Percentiles rank a stretch among this genome's conserved stretches.
These are phyloP conservation scores for Ophiostoma ips DNA, from an alignment of 2,329 filamentous ascomycete species.

Conservation along the genomic window DNA sequence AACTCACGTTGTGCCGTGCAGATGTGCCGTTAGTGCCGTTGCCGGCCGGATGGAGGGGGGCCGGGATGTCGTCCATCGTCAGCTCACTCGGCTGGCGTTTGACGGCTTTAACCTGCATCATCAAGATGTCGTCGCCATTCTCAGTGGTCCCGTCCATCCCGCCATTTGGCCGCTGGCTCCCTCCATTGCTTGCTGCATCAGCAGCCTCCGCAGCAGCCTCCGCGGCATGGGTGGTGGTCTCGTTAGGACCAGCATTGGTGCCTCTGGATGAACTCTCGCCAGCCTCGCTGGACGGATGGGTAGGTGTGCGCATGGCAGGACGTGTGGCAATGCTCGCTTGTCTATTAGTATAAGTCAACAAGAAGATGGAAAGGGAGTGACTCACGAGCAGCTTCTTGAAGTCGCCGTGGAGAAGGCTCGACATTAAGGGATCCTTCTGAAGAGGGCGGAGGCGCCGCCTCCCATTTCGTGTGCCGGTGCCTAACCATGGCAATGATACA, in stretches of 20 bases:
- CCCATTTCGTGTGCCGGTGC: too few relatives aligned
- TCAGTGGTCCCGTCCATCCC: slow-evolving; percentile 6
- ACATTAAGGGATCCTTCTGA: too few relatives aligned
- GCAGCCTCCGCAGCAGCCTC: background rate
- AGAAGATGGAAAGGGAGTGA: background rate
- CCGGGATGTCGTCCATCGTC: background rate
- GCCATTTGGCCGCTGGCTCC: too few relatives aligned
- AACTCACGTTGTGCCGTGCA: slow-evolving; percentile 14
- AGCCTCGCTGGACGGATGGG: background rate
- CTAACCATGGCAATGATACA: too few relatives aligned
- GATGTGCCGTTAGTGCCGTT: background rate
- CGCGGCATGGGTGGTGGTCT: slow-evolving; percentile 14
- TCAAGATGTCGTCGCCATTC: slow-evolving; percentile 15
- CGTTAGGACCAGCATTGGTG: slow-evolving; percentile 13
- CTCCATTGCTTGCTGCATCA: too few relatives aligned
- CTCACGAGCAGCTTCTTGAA: slow-evolving; percentile 16
- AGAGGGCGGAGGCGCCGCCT: too few relatives aligned
- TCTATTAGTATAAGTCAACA: background rate
- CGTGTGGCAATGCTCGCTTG: background rate
- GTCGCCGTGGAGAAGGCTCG: background rate
- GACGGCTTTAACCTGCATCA: slow-evolving; percentile 18
- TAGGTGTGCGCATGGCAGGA: background rate
- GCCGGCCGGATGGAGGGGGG: background rate
- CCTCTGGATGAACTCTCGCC: background rate
- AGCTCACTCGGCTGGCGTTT: slow-evolving; percentile 2